Evolutionary conservation across 108 stramenopile species (phyloP), one percentile per base, ranked within the genome.

Genomic region (Skeletonema grethae): DNA sequence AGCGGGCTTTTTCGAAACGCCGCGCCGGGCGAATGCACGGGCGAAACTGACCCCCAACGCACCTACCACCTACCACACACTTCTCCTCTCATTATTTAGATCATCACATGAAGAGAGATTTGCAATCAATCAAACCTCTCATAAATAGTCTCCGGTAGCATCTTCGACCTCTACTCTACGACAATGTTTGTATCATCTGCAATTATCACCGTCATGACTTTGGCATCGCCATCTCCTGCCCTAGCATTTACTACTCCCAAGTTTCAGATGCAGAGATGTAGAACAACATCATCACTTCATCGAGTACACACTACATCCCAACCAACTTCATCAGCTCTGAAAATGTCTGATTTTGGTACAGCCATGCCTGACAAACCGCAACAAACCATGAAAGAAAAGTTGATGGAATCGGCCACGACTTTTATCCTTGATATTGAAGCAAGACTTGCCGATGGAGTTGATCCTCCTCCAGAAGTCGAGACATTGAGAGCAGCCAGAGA

Each of bases 301-400:
- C 57, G 57, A 60, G 30, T 7, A 30, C 59, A n/a, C 0, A 20
- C 15, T 2, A 13, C 12, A 34, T 31, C 28, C 38, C 57, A 48
- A 16, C 28, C 66, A 43, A 45, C 25, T 1, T 28, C 43, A 1
- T 73, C 72, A 73, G 34, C 36, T 15, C 67, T 75, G n/a, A 41
- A 68, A 65, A 82, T 82, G 80, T 82, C 82, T 12, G 59, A 92
- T 59, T 92, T 92, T 77, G 80, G 80, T 10, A 84, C 84, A 12
- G 90, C 90, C 65, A 89, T 92, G 88, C 90, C 90, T 1, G 75
- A 70, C n/a, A 88, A 86, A 56, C 87, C 88, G 3, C 18, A 85
- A 43, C 67, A 75, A 24, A 79, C 84, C 2, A 57, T 86, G 67
- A 77, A 84, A 62, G 88, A 92, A 58, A 67, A 76, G 61, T 63